These are phyloP conservation scores for Beauveria scarabaeidicola DNA, from an alignment of 2,329 filamentous ascomycete species.

Conservation along the genomic window DNA sequence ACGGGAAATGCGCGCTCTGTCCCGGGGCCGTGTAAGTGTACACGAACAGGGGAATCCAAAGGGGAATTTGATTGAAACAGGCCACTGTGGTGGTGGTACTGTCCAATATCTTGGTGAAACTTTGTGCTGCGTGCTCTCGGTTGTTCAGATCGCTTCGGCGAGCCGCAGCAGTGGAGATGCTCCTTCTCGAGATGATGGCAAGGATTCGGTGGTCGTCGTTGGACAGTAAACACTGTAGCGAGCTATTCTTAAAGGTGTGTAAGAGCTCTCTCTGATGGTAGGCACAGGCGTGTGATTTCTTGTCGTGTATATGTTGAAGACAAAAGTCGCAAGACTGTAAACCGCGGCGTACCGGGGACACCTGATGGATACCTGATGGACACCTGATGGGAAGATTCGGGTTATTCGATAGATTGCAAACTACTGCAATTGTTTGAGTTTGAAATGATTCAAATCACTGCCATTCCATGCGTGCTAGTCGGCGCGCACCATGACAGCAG, in stretches of 20 bases:
- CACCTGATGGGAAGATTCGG: neutral
- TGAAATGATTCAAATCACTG: neutral
- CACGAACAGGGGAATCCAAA: neutral
- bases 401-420: neutral
- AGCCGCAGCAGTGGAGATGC: neutral
- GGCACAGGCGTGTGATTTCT: neutral
- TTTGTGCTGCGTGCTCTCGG: slow-evolving; percentile 8
- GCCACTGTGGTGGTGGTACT: neutral
- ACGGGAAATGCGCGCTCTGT: neutral
- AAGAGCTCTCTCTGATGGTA: neutral
- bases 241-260: neutral
- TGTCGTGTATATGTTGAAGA: neutral
- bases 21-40: neutral
- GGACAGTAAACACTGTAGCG: neutral
- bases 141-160: slow-evolving; percentile 6
- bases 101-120: slow-evolving; percentile 7
- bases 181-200: neutral
- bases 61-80: slow-evolving; percentile 4
- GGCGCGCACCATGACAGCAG: neutral
- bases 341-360: neutral
- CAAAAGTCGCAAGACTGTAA: neutral
- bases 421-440: neutral
- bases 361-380: neutral
- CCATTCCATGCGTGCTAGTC: slow-evolving; percentile 6
- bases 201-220: neutral